Conservation (phyloP, 129 eudicot genomes). For the Erigeron canadensis region DNA sequence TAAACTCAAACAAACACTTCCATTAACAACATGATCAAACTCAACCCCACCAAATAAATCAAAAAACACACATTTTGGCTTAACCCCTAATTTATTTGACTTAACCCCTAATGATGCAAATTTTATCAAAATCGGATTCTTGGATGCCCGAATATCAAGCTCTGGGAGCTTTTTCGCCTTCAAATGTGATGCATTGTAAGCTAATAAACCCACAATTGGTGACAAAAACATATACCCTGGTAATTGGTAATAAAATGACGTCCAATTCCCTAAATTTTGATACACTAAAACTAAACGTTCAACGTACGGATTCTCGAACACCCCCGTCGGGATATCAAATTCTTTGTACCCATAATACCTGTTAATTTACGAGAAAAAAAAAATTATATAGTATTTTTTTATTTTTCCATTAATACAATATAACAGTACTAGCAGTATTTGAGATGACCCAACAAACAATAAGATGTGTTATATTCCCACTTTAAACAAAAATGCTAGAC, state of each 20-base stretch:
- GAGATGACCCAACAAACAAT: no score
- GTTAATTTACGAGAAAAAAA: no score
- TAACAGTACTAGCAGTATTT: no score
- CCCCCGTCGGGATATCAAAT: slow-evolving; percentile 61
- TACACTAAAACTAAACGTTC: slow-evolving; percentile 70
- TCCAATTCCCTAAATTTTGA: slow-evolving; percentile 70
- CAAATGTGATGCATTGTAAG: slow-evolving; percentile 56
- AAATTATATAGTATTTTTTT: no score
- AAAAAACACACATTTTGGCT: slow-evolving; percentile 58
- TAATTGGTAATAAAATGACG: slow-evolving; percentile 58
- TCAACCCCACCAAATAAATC: slow-evolving; percentile 57
- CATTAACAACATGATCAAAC: slow-evolving; percentile 51
- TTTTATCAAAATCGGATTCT: slow-evolving; percentile 43
- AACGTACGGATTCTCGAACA: slow-evolving; percentile 59
- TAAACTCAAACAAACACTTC: slow-evolving; percentile 44
- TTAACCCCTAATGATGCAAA: slow-evolving; percentile 32
- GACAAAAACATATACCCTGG: slow-evolving; percentile 57
- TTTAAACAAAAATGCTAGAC: no score
- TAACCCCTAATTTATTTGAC: slow-evolving; percentile 23
- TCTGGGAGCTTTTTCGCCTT: slow-evolving; percentile 45
- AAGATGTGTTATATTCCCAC: no score
- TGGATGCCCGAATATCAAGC: slow-evolving; percentile 45
- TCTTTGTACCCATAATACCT: slow-evolving; percentile 39
- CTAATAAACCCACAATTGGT: slow-evolving; percentile 70
- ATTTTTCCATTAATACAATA: no score